Base-by-base conservation (phyloP, 2,329 filamentous ascomycete species). In the Chrysosporium queenslandicum region DNA sequence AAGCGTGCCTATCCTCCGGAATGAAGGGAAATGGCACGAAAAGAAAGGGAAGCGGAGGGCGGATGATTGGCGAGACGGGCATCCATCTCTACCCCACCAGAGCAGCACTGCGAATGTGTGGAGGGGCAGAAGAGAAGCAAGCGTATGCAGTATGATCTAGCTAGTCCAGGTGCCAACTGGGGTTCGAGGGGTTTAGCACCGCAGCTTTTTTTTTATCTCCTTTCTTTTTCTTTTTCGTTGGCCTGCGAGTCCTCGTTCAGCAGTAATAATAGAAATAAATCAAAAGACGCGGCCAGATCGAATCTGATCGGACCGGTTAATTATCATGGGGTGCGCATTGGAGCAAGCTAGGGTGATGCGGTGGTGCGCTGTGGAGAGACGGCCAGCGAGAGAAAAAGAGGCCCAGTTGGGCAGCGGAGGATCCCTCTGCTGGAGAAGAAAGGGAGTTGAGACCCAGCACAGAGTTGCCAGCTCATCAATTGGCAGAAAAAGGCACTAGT, bases 391-490 rank as follows among this genome's bases (percentile, higher is more conserved):
- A 12, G 23, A 20, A 36, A n/a, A 42, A 12, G 40, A 41, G 46
- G 55, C n/a, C n/a, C n/a, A n/a, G n/a, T 58, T 58, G 57, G 57
- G 57, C 57, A 58, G 51, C 55, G 61, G 61, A 60, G 61, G 9
- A 63, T 61, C 63, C 59, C 39, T 64, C 66, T 9, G 9, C 27
- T 29, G 4, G 27, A 29, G 27, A 29, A 9, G 9, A 29, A 29
- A 60, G 3, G n/a, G 25, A 18, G 21, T n/a, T n/a, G n/a, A n/a
- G 27, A 61, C 62, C 64, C 64, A 64, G 59, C 54, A 62, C 40
- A 54, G 56, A 56, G 58, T 50, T 59, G 57, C 57, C 57, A 59
- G 56, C 57, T 56, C 57, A 59, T 58, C 57, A 58, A 56, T 36
- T 46, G 40, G 43, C 58, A 45, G 50, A 57, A n/a, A n/a, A 56